phyloP scores from a whole-genome alignment of 768 basidiomycete species.

The Tricholoma furcatifolium region DNA sequence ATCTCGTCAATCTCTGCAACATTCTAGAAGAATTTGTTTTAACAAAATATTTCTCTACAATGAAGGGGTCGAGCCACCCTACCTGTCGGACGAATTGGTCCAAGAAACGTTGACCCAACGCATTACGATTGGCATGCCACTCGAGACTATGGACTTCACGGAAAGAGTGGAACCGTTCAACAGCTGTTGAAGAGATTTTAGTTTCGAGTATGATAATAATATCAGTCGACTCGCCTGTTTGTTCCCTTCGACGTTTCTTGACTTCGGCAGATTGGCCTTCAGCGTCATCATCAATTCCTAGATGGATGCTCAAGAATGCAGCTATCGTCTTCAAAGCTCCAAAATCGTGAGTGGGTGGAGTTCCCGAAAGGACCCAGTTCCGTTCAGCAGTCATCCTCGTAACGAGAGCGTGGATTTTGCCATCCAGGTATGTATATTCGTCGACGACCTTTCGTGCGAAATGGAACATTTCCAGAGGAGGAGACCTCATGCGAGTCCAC shows the following conservation, averaged over 20 bases:
- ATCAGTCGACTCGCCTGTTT: conserved; percentile 57
- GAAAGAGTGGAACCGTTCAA: conserved; percentile 95
- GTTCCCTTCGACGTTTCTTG: conserved; percentile 80
- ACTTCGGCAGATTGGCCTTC: conserved; percentile 74
- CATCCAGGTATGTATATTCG: conserved; percentile 91
- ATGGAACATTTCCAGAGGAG: conserved; percentile 91
- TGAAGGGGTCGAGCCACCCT: neutral
- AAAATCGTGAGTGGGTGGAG: conserved; percentile 91
- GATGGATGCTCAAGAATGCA: conserved; percentile 84
- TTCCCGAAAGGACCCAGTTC: conserved; percentile 96
- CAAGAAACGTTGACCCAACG: conserved; percentile 78
- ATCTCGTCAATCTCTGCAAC: conserved; percentile 98
- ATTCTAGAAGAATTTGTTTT: conserved; percentile 49
- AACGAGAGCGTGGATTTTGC: conserved; percentile 74
- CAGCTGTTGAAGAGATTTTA: conserved; percentile 45
- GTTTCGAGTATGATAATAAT: conserved; percentile 15
- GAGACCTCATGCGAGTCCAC: conserved; percentile 77
- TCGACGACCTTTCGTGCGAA: conserved; percentile 88
- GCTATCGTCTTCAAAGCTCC: conserved; percentile 88
- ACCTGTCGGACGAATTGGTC: conserved; percentile 86
- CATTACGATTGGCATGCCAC: conserved; percentile 89
- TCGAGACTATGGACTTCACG: conserved; percentile 88
- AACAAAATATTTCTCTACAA: conserved; percentile 7
- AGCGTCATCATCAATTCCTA: conserved; percentile 87
- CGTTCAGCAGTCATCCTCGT: conserved; percentile 74